Percentiles rank a stretch among this genome's conserved stretches.
Evolutionary conservation across 345 rosid species (phyloP).

Genomic region (Arabis alpina): DNA sequence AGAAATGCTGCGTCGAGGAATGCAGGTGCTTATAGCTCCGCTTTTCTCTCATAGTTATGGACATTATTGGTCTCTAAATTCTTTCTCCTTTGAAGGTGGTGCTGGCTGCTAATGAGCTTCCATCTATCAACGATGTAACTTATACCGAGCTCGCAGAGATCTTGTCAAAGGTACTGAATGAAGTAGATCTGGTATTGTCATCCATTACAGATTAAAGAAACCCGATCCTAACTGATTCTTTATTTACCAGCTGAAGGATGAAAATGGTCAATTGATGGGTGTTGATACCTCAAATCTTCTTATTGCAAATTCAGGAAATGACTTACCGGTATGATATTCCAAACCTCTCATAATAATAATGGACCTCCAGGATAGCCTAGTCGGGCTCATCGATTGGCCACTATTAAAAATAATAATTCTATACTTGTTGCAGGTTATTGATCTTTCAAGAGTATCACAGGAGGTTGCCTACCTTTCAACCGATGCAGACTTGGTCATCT

Average conservation of each 20-base stretch:
- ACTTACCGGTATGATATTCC: constrained; percentile 79
- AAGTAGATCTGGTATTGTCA: not conserved
- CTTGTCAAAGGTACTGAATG: constrained; percentile 66
- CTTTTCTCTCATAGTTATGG: not conserved
- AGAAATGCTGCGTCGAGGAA: constrained; percentile 84
- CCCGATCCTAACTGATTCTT: constrained; percentile 41
- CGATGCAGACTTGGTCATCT: constrained; percentile 88
- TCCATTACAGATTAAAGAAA: constrained; percentile 4
- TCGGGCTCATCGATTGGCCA: constrained; percentile 7
- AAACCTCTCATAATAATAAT: not conserved
- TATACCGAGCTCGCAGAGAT: constrained; percentile 84
- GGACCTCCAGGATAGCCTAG: not conserved
- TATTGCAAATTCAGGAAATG: constrained; percentile 93
- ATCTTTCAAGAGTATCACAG: constrained; percentile 86
- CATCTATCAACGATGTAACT: constrained; percentile 95
- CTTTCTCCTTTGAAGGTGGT: constrained; percentile 63
- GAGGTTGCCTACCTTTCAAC: constrained; percentile 82
- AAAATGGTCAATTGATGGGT: constrained; percentile 72
- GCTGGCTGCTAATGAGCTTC: constrained; percentile 96
- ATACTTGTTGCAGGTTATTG: constrained; percentile 73
- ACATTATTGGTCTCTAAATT: not conserved
- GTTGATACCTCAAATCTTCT: constrained; percentile 85
- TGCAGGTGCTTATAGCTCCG: constrained; percentile 57
- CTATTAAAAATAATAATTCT: not conserved
- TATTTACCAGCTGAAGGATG: constrained; percentile 79